These are phyloP conservation scores for Rubia yunnanensis DNA, from an alignment of 257 asterid genomes.

Conservation along the genomic window DNA sequence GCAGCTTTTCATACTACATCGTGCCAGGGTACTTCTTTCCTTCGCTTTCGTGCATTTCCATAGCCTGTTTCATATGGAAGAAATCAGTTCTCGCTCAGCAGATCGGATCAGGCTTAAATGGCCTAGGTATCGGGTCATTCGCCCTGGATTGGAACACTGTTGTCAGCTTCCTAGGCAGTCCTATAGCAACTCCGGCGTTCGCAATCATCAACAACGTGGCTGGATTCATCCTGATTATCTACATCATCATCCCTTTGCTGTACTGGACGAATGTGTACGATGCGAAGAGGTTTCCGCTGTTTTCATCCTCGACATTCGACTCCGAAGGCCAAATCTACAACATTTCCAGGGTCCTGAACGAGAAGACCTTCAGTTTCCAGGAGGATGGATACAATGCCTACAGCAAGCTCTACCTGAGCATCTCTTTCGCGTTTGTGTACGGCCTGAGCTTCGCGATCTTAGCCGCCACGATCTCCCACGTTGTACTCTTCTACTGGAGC, in stretches of 20 bases:
- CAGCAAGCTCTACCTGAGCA: constrained; percentile 54
- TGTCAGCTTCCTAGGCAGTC: constrained; percentile 9
- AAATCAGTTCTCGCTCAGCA: constrained; percentile 18
- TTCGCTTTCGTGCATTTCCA: constrained; percentile 13
- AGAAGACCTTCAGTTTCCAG: constrained; percentile 26
- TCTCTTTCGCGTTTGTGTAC: constrained; percentile 49
- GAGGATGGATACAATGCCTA: constrained; percentile 25
- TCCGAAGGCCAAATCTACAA: constrained; percentile 22
- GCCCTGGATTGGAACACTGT: constrained; percentile 20
- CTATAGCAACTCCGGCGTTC: constrained; percentile 8
- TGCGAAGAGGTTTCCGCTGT: constrained; percentile 48
- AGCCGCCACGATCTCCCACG: constrained; percentile 59
- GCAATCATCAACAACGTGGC: constrained; percentile 10
- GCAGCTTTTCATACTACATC: constrained; percentile 54
- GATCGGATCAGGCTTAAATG: constrained; percentile 19
- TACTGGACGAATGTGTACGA: constrained; percentile 38
- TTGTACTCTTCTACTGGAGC: constrained; percentile 52
- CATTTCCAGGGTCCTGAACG: constrained; percentile 37
- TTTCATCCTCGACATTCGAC: constrained; percentile 38
- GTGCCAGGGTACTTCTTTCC: constrained; percentile 19
- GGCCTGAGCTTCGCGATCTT: constrained; percentile 65
- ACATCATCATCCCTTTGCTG: constrained; percentile 31
- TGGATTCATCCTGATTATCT: constrained; percentile 11
- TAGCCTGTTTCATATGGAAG: constrained; percentile 21
- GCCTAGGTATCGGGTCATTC: constrained; percentile 20